phyloP scores from a whole-genome alignment of 2,329 filamentous ascomycete genomes.

The Fusarium tjaetaba region DNA sequence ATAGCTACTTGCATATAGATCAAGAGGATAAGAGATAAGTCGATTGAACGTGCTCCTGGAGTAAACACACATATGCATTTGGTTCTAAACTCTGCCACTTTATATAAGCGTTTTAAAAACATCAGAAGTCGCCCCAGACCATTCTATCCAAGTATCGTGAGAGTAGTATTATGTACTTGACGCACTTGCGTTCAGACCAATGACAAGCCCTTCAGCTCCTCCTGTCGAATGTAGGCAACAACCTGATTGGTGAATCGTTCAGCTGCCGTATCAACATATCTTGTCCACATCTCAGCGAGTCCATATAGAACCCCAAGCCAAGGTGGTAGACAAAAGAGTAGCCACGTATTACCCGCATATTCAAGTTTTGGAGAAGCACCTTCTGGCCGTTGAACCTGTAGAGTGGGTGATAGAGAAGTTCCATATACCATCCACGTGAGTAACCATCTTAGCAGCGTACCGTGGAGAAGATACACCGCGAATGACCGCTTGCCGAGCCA shows the following conservation, averaged over 20 bases:
- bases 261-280: neutral
- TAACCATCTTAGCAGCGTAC: neutral
- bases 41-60: too few relatives aligned
- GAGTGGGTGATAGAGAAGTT: fast-evolving
- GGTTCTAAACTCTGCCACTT: neutral
- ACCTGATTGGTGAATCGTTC: neutral
- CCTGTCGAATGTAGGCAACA: neutral
- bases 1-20: neutral
- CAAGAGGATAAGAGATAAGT: neutral
- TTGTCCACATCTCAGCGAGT: neutral
- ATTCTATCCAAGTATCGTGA: neutral
- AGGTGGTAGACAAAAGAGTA: neutral
- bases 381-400: neutral
- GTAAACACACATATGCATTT: neutral
- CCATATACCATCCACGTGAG: neutral
- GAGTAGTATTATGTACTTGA: too few relatives aligned
- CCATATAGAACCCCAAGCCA: neutral
- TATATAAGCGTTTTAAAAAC: neutral
- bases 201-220: neutral
- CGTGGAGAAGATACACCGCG: neutral
- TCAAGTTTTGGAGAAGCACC: neutral
- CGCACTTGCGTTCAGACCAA: neutral
- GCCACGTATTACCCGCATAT: neutral
- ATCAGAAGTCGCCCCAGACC: neutral
- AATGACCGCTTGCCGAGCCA: neutral